A percentile compares a stretch with the other conserved stretches of the same genome.
Conservation (phyloP, 306 rosid genomes). For the Mimosa bimucronata region DNA sequence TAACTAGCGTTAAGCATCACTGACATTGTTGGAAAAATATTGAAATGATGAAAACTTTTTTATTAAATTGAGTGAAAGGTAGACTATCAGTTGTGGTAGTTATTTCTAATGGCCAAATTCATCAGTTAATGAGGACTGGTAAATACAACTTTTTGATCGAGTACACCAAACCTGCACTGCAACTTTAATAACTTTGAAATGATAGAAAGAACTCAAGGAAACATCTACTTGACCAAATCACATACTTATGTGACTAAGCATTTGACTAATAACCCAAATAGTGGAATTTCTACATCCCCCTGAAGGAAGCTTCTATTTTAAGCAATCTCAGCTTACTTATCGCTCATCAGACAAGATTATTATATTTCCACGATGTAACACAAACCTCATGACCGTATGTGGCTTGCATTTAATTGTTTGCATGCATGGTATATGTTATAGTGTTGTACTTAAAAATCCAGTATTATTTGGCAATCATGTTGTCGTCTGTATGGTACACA, state of each 20-base stretch:
- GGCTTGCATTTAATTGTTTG: neutral
- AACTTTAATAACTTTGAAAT: neutral
- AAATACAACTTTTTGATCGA: neutral
- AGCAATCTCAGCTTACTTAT: neutral
- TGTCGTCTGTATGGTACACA: neutral
- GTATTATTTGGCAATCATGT: constrained; percentile 12
- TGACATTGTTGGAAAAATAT: too few species aligned
- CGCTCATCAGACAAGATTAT: neutral
- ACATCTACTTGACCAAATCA: neutral
- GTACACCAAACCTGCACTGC: neutral
- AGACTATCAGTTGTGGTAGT: too few species aligned
- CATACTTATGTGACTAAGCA: neutral
- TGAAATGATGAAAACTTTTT: too few species aligned
- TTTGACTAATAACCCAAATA: neutral
- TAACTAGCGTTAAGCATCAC: too few species aligned
- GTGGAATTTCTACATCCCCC: neutral
- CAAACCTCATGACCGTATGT: neutral
- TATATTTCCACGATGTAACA: neutral
- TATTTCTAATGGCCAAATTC: too few species aligned
- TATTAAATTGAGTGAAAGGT: too few species aligned
- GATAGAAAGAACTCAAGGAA: neutral
- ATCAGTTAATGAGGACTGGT: neutral
- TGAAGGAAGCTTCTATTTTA: neutral
- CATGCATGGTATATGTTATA: neutral
- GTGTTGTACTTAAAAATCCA: neutral